Conservation (phyloP, 495 filamentous ascomycete species). For the Aspergillus carlsbadensis region DNA sequence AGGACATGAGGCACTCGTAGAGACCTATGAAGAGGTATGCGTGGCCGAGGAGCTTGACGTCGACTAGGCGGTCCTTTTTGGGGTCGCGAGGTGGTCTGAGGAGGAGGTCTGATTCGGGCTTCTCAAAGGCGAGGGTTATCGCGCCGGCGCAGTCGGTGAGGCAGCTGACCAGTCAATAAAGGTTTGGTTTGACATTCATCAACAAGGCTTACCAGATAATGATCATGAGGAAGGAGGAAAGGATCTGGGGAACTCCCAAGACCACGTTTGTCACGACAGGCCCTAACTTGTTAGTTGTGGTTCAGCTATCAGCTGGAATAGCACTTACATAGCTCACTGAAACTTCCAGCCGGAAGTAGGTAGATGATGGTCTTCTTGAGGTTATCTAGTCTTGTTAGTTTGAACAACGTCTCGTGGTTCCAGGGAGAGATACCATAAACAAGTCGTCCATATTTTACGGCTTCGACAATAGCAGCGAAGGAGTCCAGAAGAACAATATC, state of each 20-base stretch:
- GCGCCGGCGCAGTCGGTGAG: constrained; percentile 61
- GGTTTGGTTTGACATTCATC: constrained; percentile 20
- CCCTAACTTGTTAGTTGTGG: constrained; percentile 17
- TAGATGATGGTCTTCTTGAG: constrained; percentile 57
- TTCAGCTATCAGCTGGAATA: background rate
- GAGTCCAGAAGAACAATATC: constrained; percentile 70
- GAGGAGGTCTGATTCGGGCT: constrained; percentile 58
- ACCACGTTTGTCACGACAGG: constrained; percentile 66
- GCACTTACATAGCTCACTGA: constrained; percentile 57
- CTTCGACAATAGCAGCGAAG: constrained; percentile 66
- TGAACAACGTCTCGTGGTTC: background rate
- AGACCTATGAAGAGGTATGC: constrained; percentile 64
- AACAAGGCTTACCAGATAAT: constrained; percentile 63
- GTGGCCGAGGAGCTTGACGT: constrained; percentile 62
- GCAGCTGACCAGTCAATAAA: constrained; percentile 49
- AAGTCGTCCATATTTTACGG: constrained; percentile 56
- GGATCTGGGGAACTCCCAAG: constrained; percentile 66
- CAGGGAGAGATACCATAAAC: constrained; percentile 34
- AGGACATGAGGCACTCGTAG: constrained; percentile 56
- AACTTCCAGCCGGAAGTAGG: constrained; percentile 61
- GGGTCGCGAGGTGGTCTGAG: constrained; percentile 57
- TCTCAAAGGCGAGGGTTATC: constrained; percentile 62
- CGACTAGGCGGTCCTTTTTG: constrained; percentile 61
- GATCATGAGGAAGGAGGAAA: constrained; percentile 69
- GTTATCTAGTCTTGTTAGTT: constrained; percentile 36